Percentiles rank a stretch among this genome's conserved stretches.
These are phyloP conservation scores for Tanacetum coccineum DNA, from an alignment of 129 eudicot genomes.

Conservation along the genomic window DNA sequence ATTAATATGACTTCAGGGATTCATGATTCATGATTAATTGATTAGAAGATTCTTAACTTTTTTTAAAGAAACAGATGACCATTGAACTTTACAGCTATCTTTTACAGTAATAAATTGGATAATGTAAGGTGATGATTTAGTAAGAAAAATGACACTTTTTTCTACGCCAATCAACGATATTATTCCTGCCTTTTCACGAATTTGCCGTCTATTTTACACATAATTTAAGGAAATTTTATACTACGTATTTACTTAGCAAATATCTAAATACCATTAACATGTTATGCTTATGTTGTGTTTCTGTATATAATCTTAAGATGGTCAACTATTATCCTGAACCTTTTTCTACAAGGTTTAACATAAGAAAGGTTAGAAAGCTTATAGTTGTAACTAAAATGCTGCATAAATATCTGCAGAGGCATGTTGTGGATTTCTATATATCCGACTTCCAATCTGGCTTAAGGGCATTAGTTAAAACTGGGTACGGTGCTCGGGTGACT, in stretches of 20 bases:
- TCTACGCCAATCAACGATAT: no score
- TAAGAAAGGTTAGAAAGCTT: neutral
- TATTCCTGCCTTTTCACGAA: neutral
- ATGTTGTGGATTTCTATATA: conserved; percentile 68
- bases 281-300: neutral
- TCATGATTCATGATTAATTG: conserved; percentile 11
- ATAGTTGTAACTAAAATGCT: neutral
- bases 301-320: neutral
- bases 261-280: neutral
- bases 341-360: neutral
- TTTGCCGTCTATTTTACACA: neutral
- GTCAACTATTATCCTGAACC: neutral
- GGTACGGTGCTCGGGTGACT: conserved; percentile 67
- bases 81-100: conserved; percentile 8
- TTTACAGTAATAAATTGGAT: conserved; percentile 3
- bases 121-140: conserved; percentile 9
- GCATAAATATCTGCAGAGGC: conserved; percentile 59
- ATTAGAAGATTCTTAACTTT: conserved; percentile 25
- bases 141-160: neutral
- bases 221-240: conserved; percentile 2
- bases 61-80: conserved; percentile 22
- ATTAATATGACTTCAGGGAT: conserved; percentile 12
- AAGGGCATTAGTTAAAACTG: conserved; percentile 73
- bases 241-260: neutral
- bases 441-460: conserved; percentile 75